phyloP scores from a whole-genome alignment of 116 monocot genomes.

The Dioscorea cayenensis region DNA sequence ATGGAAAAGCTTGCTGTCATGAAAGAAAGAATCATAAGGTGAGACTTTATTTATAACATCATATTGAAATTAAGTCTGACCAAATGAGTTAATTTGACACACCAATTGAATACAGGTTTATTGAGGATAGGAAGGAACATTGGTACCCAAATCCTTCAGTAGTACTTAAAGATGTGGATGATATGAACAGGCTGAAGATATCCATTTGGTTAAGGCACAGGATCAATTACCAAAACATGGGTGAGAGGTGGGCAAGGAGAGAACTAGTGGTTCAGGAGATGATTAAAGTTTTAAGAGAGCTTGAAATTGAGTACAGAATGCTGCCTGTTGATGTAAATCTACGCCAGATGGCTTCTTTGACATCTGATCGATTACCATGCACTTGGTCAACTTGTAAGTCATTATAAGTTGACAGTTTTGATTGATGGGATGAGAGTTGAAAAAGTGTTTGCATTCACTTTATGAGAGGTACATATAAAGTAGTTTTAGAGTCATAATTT shows the following conservation, averaged over 20 bases:
- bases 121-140: conserved; percentile 55
- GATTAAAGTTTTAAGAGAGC: conserved; percentile 52
- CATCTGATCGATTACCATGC: conserved; percentile 33
- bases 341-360: conserved; percentile 29
- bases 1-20: conserved; percentile 66
- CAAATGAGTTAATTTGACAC: too few relatives aligned
- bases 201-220: conserved; percentile 58
- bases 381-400: too few relatives aligned
- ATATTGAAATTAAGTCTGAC: not conserved
- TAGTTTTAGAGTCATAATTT: too few relatives aligned
- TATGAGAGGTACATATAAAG: too few relatives aligned
- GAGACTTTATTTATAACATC: not conserved
- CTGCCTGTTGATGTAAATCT: conserved; percentile 53
- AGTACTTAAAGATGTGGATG: conserved; percentile 54
- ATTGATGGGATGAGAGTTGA: too few relatives aligned
- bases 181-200: conserved; percentile 57
- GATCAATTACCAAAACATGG: conserved; percentile 62
- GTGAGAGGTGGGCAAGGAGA: conserved; percentile 50
- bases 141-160: conserved; percentile 52
- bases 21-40: conserved; percentile 68
- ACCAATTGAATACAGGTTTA: conserved; percentile 27
- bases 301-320: conserved; percentile 63
- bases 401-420: too few relatives aligned
- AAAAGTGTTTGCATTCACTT: too few relatives aligned
- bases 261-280: conserved; percentile 60